Evolutionary conservation across 805 yeast species (phyloP).

Genomic region (Teunomyces pallodes): DNA sequence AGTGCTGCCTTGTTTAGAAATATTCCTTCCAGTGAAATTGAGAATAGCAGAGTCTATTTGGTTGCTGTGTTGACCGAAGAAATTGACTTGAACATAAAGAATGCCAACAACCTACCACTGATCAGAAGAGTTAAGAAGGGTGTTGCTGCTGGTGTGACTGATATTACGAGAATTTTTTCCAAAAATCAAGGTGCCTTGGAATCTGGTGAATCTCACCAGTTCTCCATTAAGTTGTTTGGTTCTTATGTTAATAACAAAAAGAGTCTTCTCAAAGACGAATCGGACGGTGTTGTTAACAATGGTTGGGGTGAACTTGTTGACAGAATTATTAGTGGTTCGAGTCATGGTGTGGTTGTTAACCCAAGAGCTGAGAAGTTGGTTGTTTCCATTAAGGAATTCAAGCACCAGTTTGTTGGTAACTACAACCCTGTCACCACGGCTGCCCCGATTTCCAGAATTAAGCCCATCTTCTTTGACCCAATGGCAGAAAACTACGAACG

Average conservation of each 20-base stretch:
- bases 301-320: conserved; percentile 92
- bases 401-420: conserved; percentile 37
- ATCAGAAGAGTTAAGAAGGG: conserved; percentile 62
- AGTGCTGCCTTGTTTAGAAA: conserved; percentile 79
- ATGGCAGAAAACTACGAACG: conserved; percentile 58
- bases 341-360: conserved; percentile 73
- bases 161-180: conserved; percentile 75
- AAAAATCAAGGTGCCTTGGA: conserved; percentile 57
- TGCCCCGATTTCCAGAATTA: conserved; percentile 60
- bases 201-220: conserved; percentile 66
- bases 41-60: conserved; percentile 63
- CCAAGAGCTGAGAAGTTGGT: conserved; percentile 74
- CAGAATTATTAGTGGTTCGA: conserved; percentile 72
- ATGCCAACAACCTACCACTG: conserved; percentile 20
- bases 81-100: conserved; percentile 42
- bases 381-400: conserved; percentile 72
- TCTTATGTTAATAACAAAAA: conserved; percentile 53
- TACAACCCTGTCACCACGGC: conserved; percentile 31
- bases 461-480: conserved; percentile 64
- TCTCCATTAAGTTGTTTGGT: conserved; percentile 68
- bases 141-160: conserved; percentile 85
- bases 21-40: conserved; percentile 65
- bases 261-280: conserved; percentile 18
- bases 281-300: conserved; percentile 35
- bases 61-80: conserved; percentile 77